Conservation (phyloP, 805 yeast genomes). For the Candida ortonii region DNA sequence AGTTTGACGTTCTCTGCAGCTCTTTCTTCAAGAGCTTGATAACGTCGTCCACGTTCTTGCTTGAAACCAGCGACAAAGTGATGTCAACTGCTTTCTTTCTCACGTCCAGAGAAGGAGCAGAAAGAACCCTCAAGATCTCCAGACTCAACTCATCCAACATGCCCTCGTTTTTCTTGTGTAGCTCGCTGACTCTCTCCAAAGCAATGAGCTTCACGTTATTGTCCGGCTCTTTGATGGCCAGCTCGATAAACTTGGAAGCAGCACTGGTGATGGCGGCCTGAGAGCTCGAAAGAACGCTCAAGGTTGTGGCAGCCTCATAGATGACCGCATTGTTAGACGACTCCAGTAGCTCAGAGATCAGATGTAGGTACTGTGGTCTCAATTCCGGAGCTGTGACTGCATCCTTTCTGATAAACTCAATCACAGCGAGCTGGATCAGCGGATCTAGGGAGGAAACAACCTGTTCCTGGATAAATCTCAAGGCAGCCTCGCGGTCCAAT, state of each 20-base stretch:
- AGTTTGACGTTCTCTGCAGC: constrained; percentile 65
- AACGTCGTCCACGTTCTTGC: constrained; percentile 91
- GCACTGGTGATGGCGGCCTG: constrained; percentile 71
- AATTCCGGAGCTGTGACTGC: constrained; percentile 61
- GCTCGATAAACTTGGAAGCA: constrained; percentile 80
- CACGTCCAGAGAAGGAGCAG: constrained; percentile 89
- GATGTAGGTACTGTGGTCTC: constrained; percentile 65
- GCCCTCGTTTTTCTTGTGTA: constrained; percentile 75
- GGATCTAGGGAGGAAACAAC: constrained; percentile 70
- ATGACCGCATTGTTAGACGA: constrained; percentile 68
- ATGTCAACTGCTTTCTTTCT: constrained; percentile 84
- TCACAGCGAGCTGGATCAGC: constrained; percentile 79
- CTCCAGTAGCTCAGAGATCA: constrained; percentile 72
- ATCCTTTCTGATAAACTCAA: constrained; percentile 88
- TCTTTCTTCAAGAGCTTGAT: constrained; percentile 90
- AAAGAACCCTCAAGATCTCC: constrained; percentile 80
- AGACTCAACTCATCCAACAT: constrained; percentile 77
- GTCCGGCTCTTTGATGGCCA: constrained; percentile 91
- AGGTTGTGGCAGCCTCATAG: constrained; percentile 88
- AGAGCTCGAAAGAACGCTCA: constrained; percentile 53
- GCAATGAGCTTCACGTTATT: constrained; percentile 93
- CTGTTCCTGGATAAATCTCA: constrained; percentile 74
- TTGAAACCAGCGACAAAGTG: constrained; percentile 73
- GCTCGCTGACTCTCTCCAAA: constrained; percentile 76
- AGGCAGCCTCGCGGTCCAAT: constrained; percentile 80